Evolutionary conservation across 306 rosid genomes (phyloP).

Genomic region (Fragaria nilgerrensis): DNA sequence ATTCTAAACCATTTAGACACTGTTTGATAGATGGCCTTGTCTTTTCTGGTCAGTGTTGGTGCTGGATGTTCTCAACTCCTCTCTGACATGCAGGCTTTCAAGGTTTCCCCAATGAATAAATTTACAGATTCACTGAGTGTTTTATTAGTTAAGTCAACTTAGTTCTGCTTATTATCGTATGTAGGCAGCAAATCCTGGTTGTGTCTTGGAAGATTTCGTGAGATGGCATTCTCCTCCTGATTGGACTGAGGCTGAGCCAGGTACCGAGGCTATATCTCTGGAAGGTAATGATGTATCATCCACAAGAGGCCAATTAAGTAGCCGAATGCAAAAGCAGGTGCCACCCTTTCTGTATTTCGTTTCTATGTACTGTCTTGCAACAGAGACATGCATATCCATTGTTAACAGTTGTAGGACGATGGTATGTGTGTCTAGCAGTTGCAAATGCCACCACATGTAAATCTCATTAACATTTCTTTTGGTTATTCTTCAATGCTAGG

Average conservation of each 20-base stretch:
- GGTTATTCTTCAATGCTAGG: slow-evolving; percentile 46
- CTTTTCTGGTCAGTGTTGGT: slow-evolving; percentile 79
- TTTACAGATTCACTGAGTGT: slow-evolving; percentile 18
- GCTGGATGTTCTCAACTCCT: slow-evolving; percentile 99
- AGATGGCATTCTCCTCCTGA: slow-evolving; percentile 99
- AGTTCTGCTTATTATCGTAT: slow-evolving; percentile 24
- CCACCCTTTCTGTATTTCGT: slow-evolving; percentile 19
- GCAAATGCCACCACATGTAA: not conserved
- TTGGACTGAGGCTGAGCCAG: slow-evolving; percentile 73
- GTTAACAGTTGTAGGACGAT: slow-evolving; percentile 11
- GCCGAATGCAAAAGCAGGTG: slow-evolving; percentile 97
- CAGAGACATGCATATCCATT: slow-evolving; percentile 3
- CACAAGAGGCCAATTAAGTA: slow-evolving; percentile 77
- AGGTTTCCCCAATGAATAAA: slow-evolving; percentile 51
- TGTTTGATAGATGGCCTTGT: slow-evolving; percentile 40
- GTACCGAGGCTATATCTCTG: slow-evolving; percentile 41
- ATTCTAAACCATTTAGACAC: slow-evolving; percentile 2
- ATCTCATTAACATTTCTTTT: not conserved
- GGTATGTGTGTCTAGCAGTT: not conserved
- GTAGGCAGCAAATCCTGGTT: slow-evolving; percentile 99
- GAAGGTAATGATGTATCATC: slow-evolving; percentile 44
- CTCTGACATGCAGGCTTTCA: slow-evolving; percentile 99
- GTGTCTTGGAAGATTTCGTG: slow-evolving; percentile 97
- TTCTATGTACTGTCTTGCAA: slow-evolving; percentile 28
- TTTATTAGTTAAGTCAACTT: slow-evolving; percentile 13